phyloP scores from a whole-genome alignment of 2,329 filamentous ascomycete genomes.

The Penicillium sp. region DNA sequence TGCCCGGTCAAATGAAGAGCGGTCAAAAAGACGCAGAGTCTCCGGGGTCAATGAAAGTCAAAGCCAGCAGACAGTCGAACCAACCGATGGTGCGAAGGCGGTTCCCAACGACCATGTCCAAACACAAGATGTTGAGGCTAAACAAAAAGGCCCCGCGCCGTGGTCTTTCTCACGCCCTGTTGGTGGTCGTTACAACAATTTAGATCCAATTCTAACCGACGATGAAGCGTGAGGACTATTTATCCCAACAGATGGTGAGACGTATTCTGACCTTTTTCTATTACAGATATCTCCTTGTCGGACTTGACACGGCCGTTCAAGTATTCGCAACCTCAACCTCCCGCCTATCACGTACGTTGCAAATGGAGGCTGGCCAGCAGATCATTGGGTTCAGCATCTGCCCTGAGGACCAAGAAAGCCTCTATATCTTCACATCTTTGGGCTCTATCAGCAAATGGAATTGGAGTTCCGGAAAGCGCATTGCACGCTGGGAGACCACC shows the following conservation, averaged over 20 bases:
- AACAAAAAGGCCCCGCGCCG: constrained; percentile 15
- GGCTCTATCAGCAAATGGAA: constrained; percentile 58
- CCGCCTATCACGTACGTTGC: constrained; percentile 70
- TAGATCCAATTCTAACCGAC: constrained; percentile 57
- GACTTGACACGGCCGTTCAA: constrained; percentile 71
- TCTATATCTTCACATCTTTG: constrained; percentile 54
- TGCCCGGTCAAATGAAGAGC: constrained; percentile 23
- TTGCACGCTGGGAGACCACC: constrained; percentile 45
- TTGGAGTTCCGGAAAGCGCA: constrained; percentile 51
- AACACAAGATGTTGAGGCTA: constrained; percentile 12
- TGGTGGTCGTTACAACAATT: constrained; percentile 55
- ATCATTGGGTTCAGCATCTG: constrained; percentile 55
- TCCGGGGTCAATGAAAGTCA: constrained; percentile 23
- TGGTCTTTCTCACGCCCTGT: constrained; percentile 52
- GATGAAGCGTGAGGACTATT: constrained; percentile 52
- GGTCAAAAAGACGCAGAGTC: constrained; percentile 32
- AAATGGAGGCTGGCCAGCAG: constrained; percentile 48
- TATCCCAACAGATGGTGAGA: constrained; percentile 1
- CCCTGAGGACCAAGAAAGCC: constrained; percentile 48
- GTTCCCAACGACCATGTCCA: constrained; percentile 10
- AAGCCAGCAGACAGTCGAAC: constrained; percentile 27
- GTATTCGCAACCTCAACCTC: constrained; percentile 81
- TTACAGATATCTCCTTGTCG: constrained; percentile 68
- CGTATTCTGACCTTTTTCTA: constrained; percentile 1
- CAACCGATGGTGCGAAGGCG: constrained; percentile 22